Percentiles rank a stretch among this genome's conserved stretches.
phyloP scores from a whole-genome alignment of 371 early-diverging fungal genomes.

The Entomophthora muscae region DNA sequence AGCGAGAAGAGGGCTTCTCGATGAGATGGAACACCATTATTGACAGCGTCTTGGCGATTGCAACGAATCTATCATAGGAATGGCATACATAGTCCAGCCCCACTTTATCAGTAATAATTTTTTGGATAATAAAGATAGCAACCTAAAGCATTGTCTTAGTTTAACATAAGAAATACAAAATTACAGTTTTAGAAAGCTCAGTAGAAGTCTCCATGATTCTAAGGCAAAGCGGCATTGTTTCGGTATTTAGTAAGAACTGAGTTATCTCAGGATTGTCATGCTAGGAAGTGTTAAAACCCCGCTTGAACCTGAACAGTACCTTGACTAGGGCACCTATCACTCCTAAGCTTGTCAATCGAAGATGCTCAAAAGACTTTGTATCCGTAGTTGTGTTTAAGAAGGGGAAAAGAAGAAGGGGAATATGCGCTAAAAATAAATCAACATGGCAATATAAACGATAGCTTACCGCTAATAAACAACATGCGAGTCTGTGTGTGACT shows the following conservation, averaged over 20 bases:
- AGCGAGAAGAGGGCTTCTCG: conserved; percentile 61
- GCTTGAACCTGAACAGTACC: conserved; percentile 19
- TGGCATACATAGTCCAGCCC: conserved; percentile 96
- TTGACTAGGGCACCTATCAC: conserved; percentile 95
- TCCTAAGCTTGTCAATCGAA: conserved; percentile 82
- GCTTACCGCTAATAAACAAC: conserved; percentile 62
- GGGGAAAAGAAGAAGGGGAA: conserved; percentile 93
- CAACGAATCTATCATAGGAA: conserved; percentile 93
- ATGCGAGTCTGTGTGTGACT: conserved; percentile 83
- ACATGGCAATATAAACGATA: no score
- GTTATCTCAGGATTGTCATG: conserved; percentile 91
- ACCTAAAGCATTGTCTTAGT: conserved; percentile 18
- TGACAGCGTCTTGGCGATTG: conserved; percentile 86
- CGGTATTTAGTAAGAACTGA: conserved; percentile 87
- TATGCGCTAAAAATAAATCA: conserved; percentile 53
- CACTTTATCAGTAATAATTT: conserved; percentile 84
- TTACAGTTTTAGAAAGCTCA: conserved; percentile 90
- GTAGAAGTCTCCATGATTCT: conserved; percentile 96
- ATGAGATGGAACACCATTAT: conserved; percentile 87
- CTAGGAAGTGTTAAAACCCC: conserved; percentile 17
- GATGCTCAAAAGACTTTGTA: conserved; percentile 83
- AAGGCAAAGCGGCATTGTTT: conserved; percentile 94
- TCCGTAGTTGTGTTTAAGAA: conserved; percentile 94
- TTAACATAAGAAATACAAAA: not conserved
- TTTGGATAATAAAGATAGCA: conserved; percentile 94